Evolutionary conservation across 2,329 filamentous ascomycete genomes (phyloP).

Genomic region (Calonectria montana): DNA sequence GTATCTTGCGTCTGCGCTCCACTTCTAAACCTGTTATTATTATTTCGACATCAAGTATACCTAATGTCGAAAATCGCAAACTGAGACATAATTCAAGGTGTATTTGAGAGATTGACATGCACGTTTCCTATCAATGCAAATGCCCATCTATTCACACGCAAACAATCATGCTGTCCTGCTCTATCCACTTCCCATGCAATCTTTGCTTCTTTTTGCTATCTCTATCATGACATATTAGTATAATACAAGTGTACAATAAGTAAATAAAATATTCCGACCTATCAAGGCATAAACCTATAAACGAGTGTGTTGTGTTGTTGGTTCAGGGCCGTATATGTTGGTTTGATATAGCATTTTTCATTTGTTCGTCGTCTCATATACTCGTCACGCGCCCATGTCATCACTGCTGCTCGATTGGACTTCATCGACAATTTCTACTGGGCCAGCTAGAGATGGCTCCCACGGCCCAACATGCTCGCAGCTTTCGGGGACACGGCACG

Average conservation of each 20-base stretch:
- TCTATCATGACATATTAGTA: not conserved
- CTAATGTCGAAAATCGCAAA: not conserved
- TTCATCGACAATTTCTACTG: conserved; percentile 27
- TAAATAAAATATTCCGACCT: not conserved
- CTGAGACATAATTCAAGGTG: not conserved
- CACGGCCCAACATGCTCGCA: conserved; percentile 66
- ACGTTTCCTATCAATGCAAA: not conserved
- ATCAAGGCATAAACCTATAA: not conserved
- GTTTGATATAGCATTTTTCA: not conserved
- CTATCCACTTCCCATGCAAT: not conserved
- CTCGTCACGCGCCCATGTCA: conserved; percentile 15
- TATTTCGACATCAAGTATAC: too few species aligned
- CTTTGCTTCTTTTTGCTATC: not conserved
- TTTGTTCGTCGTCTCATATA: conserved; percentile 21
- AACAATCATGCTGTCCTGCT: not conserved
- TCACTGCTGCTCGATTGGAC: conserved; percentile 38
- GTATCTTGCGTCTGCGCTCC: not conserved
- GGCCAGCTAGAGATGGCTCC: conserved; percentile 34
- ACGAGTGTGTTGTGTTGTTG: not conserved
- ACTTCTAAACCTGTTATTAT: not conserved
- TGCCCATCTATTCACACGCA: not conserved
- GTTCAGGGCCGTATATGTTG: not conserved
- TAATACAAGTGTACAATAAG: not conserved
- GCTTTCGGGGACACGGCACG: conserved; percentile 73
- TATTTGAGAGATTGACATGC: too few species aligned